Conservation (phyloP, 257 asterid species). For the Nicotiana attenuata region DNA sequence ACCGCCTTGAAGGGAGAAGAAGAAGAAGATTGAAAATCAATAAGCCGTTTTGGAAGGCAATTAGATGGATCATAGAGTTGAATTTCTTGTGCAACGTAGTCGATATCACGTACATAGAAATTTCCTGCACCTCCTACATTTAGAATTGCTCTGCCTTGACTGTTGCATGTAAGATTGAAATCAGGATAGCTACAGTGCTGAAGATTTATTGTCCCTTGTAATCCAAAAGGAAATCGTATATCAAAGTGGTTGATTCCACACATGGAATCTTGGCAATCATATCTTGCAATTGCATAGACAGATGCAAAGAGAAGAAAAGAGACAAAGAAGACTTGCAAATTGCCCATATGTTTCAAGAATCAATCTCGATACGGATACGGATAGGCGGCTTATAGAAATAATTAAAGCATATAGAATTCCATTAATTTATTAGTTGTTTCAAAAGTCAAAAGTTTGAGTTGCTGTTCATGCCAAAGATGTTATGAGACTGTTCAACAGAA, state of each 20-base stretch:
- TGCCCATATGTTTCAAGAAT: background rate
- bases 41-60: conserved; percentile 25
- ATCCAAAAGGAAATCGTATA: conserved; percentile 15
- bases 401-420: background rate
- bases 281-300: conserved; percentile 30
- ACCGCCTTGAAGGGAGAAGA: conserved; percentile 8
- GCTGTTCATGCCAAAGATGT: background rate
- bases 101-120: conserved; percentile 10
- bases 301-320: conserved; percentile 6
- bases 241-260: background rate
- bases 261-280: conserved; percentile 23
- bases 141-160: background rate
- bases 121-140: conserved; percentile 14
- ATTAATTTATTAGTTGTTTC: background rate
- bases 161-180: conserved; percentile 2
- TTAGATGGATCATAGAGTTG: conserved; percentile 26
- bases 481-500: background rate
- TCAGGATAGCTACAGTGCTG: background rate
- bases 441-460: conserved; percentile 6
- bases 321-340: background rate
- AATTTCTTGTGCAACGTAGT: conserved; percentile 1
- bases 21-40: conserved; percentile 1
- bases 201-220: background rate
- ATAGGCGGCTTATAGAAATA: background rate
- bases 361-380: background rate